Evolutionary conservation across 1,284 basidiomycete genomes (phyloP), one percentile per base, ranked within the genome.

Genomic region (Pulveroboletus sp.): DNA sequence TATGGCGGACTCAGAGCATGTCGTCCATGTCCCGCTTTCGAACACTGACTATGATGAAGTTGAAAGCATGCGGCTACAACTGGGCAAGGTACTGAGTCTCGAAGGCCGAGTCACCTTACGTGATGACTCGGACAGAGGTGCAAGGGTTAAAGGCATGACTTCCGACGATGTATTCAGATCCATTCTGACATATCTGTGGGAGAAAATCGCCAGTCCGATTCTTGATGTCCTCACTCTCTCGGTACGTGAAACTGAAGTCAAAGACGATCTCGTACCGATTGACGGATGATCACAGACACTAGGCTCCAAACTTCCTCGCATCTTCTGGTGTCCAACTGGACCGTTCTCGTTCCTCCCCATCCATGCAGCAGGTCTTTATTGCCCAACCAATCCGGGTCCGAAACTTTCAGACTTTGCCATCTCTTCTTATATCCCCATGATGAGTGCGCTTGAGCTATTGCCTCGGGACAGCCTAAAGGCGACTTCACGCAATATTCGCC

Each of bases 321-420:
- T 61, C 9, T 63, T 58, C 24, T 63, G 61, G 60, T 63, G 59
- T 9, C 45, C 49, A 5, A n/a, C 49, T 1, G 56, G 60, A 4
- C 60, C 49, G 1, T 64, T 64, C 8, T 31, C 54, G 1, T 49
- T 49, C 31, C 59, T 58, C 24, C 62, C 59, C 7, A 58, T 64
- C 22, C 60, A 65, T 17, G 62, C 62, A 1, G 59, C 62, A 12
- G 62, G 60, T 6, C 3, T 40, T 12, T 51, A 62, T 42, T 17
- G 11, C 8, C 1, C 18, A 3, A 4, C 15, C 3, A 26, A 52
- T 24, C 28, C 18, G 0, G 51, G 50, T 0, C 15, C 31, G 1
- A 62, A 53, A 15, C n/a, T 59, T 1, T 64, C 62, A 1, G 54
- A 62, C 2, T 62, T 62, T 35, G 54, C 9, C 2, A 29, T 62